Percentiles rank a stretch among this genome's conserved stretches.
phyloP scores from a whole-genome alignment of 805 yeast genomes.

The Yarrowia sp. region DNA sequence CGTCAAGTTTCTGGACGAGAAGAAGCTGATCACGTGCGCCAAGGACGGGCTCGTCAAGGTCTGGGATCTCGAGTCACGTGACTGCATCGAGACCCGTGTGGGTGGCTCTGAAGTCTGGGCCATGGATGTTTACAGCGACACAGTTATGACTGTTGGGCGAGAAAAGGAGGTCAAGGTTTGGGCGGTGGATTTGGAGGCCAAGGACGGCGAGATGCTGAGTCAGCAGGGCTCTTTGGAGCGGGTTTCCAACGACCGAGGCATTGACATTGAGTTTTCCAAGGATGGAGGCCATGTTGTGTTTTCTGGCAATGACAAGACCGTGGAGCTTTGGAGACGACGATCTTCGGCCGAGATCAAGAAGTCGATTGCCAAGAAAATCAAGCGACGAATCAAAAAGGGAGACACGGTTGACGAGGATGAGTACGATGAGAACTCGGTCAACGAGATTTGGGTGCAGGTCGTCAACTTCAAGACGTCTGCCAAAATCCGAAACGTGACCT shows the following conservation, averaged over 20 bases:
- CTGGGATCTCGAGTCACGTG: slow-evolving; percentile 91
- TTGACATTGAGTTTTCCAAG: slow-evolving; percentile 63
- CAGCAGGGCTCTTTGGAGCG: slow-evolving; percentile 56
- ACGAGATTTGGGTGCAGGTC: slow-evolving; percentile 65
- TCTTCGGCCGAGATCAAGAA: slow-evolving; percentile 76
- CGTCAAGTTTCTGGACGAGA: slow-evolving; percentile 56
- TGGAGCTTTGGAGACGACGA: slow-evolving; percentile 82
- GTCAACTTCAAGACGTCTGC: slow-evolving; percentile 68
- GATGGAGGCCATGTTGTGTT: slow-evolving; percentile 54
- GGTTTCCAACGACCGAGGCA: slow-evolving; percentile 59
- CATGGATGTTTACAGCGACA: slow-evolving; percentile 57
- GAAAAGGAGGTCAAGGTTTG: slow-evolving; percentile 86
- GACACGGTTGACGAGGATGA: slow-evolving; percentile 64
- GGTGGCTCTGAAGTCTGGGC: slow-evolving; percentile 98
- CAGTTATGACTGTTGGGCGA: slow-evolving; percentile 73
- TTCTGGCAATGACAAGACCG: slow-evolving; percentile 76
- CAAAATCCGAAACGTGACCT: slow-evolving; percentile 70
- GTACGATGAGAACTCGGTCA: slow-evolving; percentile 47
- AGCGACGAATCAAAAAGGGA: slow-evolving; percentile 67
- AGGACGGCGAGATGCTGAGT: slow-evolving; percentile 54
- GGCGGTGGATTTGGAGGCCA: slow-evolving; percentile 65
- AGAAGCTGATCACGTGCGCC: slow-evolving; percentile 66
- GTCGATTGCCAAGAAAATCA: slow-evolving; percentile 77
- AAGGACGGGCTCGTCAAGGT: slow-evolving; percentile 91
- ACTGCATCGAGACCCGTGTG: slow-evolving; percentile 91